Percentiles rank a stretch among this genome's conserved stretches.
Evolutionary conservation across 75 land plant species (phyloP).

Genomic region (Sequoia sempervirens): DNA sequence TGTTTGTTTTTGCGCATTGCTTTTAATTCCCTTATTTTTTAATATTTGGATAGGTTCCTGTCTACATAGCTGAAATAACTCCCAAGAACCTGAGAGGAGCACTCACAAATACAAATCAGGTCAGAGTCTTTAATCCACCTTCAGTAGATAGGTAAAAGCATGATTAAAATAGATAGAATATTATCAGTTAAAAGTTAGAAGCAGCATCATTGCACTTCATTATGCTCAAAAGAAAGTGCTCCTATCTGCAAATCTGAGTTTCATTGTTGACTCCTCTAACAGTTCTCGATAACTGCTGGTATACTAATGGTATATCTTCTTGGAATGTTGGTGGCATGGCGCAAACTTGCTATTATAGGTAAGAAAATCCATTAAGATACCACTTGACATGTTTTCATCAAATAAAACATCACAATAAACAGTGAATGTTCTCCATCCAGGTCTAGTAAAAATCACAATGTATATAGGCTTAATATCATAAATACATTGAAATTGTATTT

Average conservation of each 20-base stretch:
- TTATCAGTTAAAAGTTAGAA: not conserved
- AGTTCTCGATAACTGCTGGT: conserved; percentile 41
- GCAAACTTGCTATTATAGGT: conserved; percentile 32
- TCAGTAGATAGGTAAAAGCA: too few relatives aligned
- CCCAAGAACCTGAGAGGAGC: conserved; percentile 71
- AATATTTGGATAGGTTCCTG: conserved; percentile 53
- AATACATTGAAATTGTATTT: not conserved
- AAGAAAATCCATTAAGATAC: not conserved
- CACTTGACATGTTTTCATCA: not conserved
- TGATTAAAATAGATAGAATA: not conserved
- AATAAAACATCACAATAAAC: not conserved
- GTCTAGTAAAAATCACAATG: not conserved
- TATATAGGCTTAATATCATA: not conserved
- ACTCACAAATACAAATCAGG: conserved; percentile 65
- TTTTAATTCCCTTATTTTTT: not conserved
- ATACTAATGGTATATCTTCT: conserved; percentile 28
- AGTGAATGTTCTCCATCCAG: not conserved
- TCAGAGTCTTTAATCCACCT: conserved; percentile 2
- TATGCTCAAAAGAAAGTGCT: not conserved
- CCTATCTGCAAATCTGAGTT: not conserved
- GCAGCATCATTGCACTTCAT: not conserved
- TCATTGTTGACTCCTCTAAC: conserved; percentile 3
- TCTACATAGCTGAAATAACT: conserved; percentile 79
- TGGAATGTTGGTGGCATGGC: conserved; percentile 32
- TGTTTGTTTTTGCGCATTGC: not conserved